These are phyloP conservation scores for Yarrowia galli DNA, from an alignment of 1,139 yeast genomes.

Conservation along the genomic window DNA sequence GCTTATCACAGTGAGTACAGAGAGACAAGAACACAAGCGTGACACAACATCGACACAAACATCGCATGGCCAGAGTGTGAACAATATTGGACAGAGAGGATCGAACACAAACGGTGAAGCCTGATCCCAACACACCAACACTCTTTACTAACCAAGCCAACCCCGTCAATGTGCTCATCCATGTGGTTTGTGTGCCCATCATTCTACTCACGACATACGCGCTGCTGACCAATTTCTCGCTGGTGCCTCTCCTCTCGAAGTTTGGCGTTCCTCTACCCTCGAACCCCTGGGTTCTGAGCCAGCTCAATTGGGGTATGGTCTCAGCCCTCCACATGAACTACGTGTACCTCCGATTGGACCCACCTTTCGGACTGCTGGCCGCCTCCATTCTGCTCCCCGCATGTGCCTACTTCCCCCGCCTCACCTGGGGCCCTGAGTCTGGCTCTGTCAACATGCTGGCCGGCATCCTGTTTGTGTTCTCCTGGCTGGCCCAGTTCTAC, in stretches of 20 bases:
- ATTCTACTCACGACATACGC: slow-evolving; percentile 66
- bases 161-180: slow-evolving; percentile 74
- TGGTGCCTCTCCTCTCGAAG: slow-evolving; percentile 35
- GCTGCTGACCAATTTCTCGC: slow-evolving; percentile 51
- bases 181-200: slow-evolving; percentile 78
- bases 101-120: not conserved
- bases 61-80: not conserved
- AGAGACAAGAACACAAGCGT: no score
- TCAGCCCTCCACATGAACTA: slow-evolving; percentile 54
- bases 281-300: slow-evolving; percentile 46
- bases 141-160: slow-evolving; percentile 51
- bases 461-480: slow-evolving; percentile 55
- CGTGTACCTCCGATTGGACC: slow-evolving; percentile 56
- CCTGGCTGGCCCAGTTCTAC: slow-evolving; percentile 88
- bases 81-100: not conserved
- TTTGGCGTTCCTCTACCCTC: slow-evolving; percentile 40
- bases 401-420: slow-evolving; percentile 45
- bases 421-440: slow-evolving; percentile 41
- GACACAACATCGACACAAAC: not conserved
- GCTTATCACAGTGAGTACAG: slow-evolving; percentile 66
- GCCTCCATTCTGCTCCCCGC: slow-evolving; percentile 51
- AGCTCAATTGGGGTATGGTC: slow-evolving; percentile 53
- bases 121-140: not conserved
- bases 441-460: slow-evolving; percentile 51
- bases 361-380: slow-evolving; percentile 55